Evolutionary conservation across 2,329 filamentous ascomycete genomes (phyloP).

Genomic region (Curvularia verruculosa): DNA sequence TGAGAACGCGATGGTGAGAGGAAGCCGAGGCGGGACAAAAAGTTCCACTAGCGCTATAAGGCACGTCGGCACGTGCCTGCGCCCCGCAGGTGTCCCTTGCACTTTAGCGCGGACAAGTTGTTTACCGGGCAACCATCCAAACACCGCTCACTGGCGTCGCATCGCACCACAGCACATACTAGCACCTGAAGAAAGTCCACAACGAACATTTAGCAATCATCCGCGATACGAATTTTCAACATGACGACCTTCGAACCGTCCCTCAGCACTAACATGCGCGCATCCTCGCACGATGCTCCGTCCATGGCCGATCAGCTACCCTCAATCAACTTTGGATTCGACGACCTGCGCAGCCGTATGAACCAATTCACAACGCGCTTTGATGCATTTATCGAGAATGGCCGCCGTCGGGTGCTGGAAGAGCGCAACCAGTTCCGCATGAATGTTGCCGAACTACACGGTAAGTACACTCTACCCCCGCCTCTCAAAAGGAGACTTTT

Average conservation of each 20-base stretch:
- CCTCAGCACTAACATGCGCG: slow-evolving; percentile 68
- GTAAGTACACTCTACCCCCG: slow-evolving; percentile 56
- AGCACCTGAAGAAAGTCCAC: slow-evolving; percentile 6
- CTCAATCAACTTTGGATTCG: slow-evolving; percentile 92
- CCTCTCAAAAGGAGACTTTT: not conserved
- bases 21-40: slow-evolving; percentile 20
- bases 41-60: slow-evolving; percentile 31
- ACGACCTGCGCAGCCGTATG: slow-evolving; percentile 95
- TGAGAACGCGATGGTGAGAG: slow-evolving; percentile 12
- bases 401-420: slow-evolving; percentile 85
- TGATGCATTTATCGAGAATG: slow-evolving; percentile 91
- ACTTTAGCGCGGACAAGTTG: slow-evolving; percentile 26
- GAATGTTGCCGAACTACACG: slow-evolving; percentile 87
- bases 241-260: slow-evolving; percentile 72
- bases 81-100: slow-evolving; percentile 13
- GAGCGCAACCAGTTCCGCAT: slow-evolving; percentile 94
- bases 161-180: slow-evolving; percentile 28
- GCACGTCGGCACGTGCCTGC: slow-evolving; percentile 39
- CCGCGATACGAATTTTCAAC: slow-evolving; percentile 43
- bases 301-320: slow-evolving; percentile 81
- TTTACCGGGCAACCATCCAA: slow-evolving; percentile 41
- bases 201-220: not conserved
- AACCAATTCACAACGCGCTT: slow-evolving; percentile 87
- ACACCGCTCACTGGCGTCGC: slow-evolving; percentile 11
- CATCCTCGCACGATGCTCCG: slow-evolving; percentile 63